Evolutionary conservation across 805 yeast genomes (phyloP), one percentile per base, ranked within the genome.

Genomic region (Monosporozyma siamensis): DNA sequence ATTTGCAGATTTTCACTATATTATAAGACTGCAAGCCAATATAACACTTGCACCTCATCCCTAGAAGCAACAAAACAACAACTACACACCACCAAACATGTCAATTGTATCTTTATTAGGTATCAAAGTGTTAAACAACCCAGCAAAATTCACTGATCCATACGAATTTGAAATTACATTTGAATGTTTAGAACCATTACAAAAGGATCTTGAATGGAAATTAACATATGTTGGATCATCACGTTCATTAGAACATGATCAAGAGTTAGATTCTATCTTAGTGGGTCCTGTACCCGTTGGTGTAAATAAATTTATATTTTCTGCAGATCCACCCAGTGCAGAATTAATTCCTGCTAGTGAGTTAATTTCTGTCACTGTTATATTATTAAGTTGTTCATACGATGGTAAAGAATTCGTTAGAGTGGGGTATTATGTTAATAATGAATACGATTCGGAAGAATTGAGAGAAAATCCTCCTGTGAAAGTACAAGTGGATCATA

Each of bases 281-380:
- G 99, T 92, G 3, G 99, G 99, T 0, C 99, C 99, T 0, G 95
- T 92, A 2, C 99, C 98, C 0, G 95, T 92, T 2, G 99, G 99
- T 1, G 79, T 90, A 32, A 92, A 92, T 59, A 88, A 90, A 63
- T 92, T 92, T 55, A 73, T 89, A 9, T 83, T 92, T 61, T 78
- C 85, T 15, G 97, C 97, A 0, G 97, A 94, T 55, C 95, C 99
- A 0, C 99, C 99, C 1, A 79, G 90, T 1, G 94, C 97, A 0
- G 97, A 90, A 52, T 65, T 89, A 51, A 92, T 92, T 50, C 99
- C 99, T 0, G 96, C 96, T 3, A 81, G 87, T 51, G 98, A 92
- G 61, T 72, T 92, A 48, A 97, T 92, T 11, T 79, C 90, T 47
- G 97, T 92, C 34, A 92, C 99, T 0, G 98, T 92, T 24, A 89